Evolutionary conservation across 2,329 filamentous ascomycete genomes (phyloP), one percentile per base, ranked within the genome.

Genomic region (Penicillium sp.): DNA sequence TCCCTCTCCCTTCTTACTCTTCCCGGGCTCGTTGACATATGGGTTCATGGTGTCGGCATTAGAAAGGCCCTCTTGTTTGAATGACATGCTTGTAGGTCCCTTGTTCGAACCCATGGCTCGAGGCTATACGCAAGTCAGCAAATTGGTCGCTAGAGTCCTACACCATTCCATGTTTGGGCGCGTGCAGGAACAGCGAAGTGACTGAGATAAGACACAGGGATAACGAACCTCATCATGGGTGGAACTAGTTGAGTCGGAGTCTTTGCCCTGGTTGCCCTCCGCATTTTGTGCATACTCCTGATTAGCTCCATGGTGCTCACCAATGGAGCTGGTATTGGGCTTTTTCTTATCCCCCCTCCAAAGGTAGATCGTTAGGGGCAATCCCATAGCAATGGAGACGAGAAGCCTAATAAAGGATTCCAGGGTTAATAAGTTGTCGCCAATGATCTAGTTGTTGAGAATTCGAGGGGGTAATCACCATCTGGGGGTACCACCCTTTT

Each of bases 1-100:
- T 26, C 83, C 84, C 69, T 86, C 83, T 21, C 75, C 72, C 75
- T 86, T 86, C 69, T 79, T 80, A 69, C 78, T 82, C 73, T 81
- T 82, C 29, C 75, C 74, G 5, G 74, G 63, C 48, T 79, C 71
- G 46, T 75, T 71, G 58, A 75, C 71, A 60, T 76, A 73, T 44
- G 79, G 77, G 69, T 85, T 79, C 57, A 79, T 76, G 10, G 82
- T 83, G 50, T 83, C 77, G 11, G 74, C 75, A 64, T 82, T 85
- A 46, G 75, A 77, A 10, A 83, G 43, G 29, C 81, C 82, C 64
- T 79, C 72, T 69, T 86, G 81, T 71, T 85, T 84, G 50, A 73
- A 76, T 26, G 77, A 79, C 19, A 74, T 80, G 33, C 77, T 63
- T 13, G 13, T 50, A 11, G 44, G 19, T 10, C 52, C 52, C 54